Evolutionary conservation across 345 rosid species (phyloP).

Genomic region (Conringia planisiliqua): DNA sequence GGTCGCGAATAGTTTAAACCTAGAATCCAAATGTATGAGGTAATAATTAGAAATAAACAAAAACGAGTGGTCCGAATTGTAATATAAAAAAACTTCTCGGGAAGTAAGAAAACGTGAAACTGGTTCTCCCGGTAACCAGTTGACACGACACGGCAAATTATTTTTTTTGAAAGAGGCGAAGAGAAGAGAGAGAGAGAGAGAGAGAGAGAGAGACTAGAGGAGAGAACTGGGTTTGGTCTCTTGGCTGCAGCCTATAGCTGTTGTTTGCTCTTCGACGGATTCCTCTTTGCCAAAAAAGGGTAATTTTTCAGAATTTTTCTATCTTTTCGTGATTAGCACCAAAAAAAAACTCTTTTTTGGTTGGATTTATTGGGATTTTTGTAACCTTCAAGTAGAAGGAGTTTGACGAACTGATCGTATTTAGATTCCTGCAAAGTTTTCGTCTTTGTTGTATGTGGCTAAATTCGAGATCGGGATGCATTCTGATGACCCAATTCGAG

Average conservation of each 20-base stretch:
- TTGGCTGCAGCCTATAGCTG: conserved; percentile 27
- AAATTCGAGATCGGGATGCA: background rate
- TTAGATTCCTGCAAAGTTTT: background rate
- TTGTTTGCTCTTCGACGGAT: conserved; percentile 19
- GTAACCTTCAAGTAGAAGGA: background rate
- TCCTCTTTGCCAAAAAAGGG: conserved; percentile 18
- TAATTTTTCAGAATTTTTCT: background rate
- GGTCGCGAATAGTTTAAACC: background rate
- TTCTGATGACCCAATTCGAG: background rate
- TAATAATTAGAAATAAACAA: background rate
- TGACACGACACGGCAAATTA: conserved; percentile 23
- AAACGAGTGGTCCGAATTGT: conserved; percentile 2
- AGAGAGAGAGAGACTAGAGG: background rate
- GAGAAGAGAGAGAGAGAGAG: conserved; percentile 8
- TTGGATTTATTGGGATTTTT: background rate
- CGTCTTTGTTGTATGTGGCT: background rate
- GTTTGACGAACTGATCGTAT: conserved; percentile 9
- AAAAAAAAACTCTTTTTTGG: background rate
- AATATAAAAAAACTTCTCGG: background rate
- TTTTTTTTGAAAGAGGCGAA: conserved; percentile 15
- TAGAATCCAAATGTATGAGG: background rate
- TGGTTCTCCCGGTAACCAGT: conserved; percentile 34
- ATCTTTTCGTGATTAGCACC: background rate
- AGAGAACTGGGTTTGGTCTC: conserved; percentile 28
- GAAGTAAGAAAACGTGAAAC: conserved; percentile 17